A percentile compares a stretch with the other conserved stretches of the same genome.
Conservation (phyloP, 768 basidiomycete species). For the Phanerochaete carnosa region DNA sequence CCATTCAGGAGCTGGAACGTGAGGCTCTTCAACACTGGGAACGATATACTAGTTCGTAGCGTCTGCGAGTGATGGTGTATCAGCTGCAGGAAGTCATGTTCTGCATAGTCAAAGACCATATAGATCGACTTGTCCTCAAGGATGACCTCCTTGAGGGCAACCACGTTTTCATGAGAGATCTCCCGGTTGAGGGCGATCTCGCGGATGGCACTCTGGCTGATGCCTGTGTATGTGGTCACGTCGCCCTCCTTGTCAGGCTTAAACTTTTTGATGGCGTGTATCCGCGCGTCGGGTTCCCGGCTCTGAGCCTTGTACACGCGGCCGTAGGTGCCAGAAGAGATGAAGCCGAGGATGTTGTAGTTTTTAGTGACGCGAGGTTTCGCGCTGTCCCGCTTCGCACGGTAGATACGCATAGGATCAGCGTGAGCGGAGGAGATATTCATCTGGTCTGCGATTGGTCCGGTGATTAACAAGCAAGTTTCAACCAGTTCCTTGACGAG, state of each 20-base stretch:
- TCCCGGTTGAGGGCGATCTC: constrained; percentile 97
- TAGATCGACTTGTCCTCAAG: constrained; percentile 98
- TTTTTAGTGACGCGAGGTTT: constrained; percentile 71
- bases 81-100: constrained; percentile 99
- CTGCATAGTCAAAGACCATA: constrained; percentile 99
- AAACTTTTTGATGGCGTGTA: constrained; percentile 99
- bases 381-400: constrained; percentile 69
- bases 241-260: constrained; percentile 99
- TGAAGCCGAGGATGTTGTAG: constrained; percentile 93
- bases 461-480: too few relatives aligned
- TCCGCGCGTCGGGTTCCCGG: constrained; percentile 59
- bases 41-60: constrained; percentile 66
- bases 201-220: constrained; percentile 95
- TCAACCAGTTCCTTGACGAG: too few relatives aligned
- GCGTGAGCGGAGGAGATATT: constrained; percentile 17
- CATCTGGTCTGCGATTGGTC: constrained; percentile 9
- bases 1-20: constrained; percentile 94
- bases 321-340: constrained; percentile 97
- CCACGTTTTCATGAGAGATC: constrained; percentile 87
- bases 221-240: constrained; percentile 91
- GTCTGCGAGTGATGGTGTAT: constrained; percentile 97
- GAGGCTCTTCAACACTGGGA: constrained; percentile 85
- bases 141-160: constrained; percentile 90
- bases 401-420: constrained; percentile 87
- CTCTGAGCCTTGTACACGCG: constrained; percentile 97